Percentiles rank a stretch among this genome's conserved stretches.
These are phyloP conservation scores for Globisporangium canariense DNA, from an alignment of 352 stramenopile genomes.

Conservation along the genomic window DNA sequence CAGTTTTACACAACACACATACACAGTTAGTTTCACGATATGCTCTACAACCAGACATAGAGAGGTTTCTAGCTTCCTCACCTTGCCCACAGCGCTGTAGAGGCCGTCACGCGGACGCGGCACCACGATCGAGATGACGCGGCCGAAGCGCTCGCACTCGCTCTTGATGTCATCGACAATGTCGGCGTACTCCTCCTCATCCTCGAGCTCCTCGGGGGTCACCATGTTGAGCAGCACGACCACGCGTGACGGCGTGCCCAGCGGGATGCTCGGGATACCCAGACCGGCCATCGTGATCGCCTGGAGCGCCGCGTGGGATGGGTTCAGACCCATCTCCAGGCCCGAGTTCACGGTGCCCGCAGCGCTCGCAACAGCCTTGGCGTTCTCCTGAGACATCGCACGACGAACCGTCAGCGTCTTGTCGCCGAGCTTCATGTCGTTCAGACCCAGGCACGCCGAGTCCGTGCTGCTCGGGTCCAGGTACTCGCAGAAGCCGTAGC, in stretches of 20 bases:
- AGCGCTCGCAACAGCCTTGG: conserved; percentile 58
- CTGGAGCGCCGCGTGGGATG: conserved; percentile 62
- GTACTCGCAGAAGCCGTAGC: conserved; percentile 99
- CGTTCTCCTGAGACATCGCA: conserved; percentile 78
- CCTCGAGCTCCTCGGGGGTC: conserved; percentile 92
- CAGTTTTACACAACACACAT: conserved; percentile 21
- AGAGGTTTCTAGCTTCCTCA: conserved; percentile 14
- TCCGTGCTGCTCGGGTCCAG: conserved; percentile 89
- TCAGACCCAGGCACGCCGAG: conserved; percentile 91
- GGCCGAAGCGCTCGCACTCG: conserved; percentile 90
- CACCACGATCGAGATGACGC: conserved; percentile 78
- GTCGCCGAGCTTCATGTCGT: conserved; percentile 94
- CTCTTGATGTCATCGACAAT: conserved; percentile 96
- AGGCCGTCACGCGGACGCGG: conserved; percentile 67
- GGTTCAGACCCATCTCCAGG: conserved; percentile 63
- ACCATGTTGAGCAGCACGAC: conserved; percentile 99
- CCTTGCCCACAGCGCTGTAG: conserved; percentile 60
- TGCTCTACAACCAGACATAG: not conserved
- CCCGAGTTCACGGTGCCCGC: conserved; percentile 67
- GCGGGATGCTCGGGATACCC: conserved; percentile 45
- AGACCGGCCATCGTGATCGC: conserved; percentile 61
- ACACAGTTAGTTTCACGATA: conserved; percentile 6
- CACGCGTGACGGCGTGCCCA: conserved; percentile 72
- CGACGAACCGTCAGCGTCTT: conserved; percentile 89
- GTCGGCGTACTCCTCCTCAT: conserved; percentile 94